A percentile compares a stretch with the other conserved stretches of the same genome.
Evolutionary conservation across 176 grass and related monocot species (phyloP).

Genomic region (Oryza australiensis): DNA sequence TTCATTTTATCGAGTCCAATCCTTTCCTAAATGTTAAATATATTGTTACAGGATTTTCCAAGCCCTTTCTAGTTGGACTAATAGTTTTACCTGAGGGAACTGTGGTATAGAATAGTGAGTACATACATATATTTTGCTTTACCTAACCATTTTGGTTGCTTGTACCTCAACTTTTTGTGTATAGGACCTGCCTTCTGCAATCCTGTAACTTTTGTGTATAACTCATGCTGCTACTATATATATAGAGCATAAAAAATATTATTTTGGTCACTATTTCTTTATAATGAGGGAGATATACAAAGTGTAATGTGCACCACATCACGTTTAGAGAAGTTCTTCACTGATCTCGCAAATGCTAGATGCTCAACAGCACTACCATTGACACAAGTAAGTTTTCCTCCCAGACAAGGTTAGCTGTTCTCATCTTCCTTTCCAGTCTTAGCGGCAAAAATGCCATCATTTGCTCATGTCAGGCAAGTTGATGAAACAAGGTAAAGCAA

Average conservation of each 20-base stretch:
- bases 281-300: too few relatives aligned
- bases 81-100: background rate
- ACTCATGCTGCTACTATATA: background rate
- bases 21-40: background rate
- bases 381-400: background rate
- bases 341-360: background rate
- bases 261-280: too few relatives aligned
- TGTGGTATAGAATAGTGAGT: background rate
- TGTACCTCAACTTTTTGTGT: conserved; percentile 8
- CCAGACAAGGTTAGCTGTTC: background rate
- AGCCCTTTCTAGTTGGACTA: background rate
- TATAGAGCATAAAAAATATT: too few relatives aligned
- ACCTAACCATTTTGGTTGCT: background rate
- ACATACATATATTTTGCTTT: conserved; percentile 1
- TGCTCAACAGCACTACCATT: background rate
- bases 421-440: background rate
- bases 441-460: background rate
- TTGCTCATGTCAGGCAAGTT: background rate
- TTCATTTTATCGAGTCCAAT: background rate
- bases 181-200: background rate
- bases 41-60: conserved; percentile 15
- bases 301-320: too few relatives aligned
- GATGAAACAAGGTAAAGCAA: background rate
- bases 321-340: background rate
- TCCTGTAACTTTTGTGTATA: background rate